A percentile compares a stretch with the other conserved stretches of the same genome.
These are phyloP conservation scores for Hymenoscyphus albidus DNA, from an alignment of 2,329 filamentous ascomycete species.

Conservation along the genomic window DNA sequence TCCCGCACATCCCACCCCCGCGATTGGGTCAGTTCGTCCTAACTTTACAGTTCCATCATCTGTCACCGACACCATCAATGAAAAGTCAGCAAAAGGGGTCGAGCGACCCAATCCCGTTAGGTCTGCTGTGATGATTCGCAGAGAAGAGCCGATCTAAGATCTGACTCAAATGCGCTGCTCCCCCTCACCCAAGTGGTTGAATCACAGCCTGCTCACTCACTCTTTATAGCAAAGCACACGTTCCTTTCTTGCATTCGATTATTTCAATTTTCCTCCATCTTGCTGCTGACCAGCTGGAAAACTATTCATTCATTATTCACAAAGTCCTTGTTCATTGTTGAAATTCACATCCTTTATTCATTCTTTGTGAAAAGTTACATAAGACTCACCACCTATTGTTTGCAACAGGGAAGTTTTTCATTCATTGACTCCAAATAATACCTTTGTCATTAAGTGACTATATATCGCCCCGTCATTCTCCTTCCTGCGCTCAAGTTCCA, in stretches of 20 bases:
- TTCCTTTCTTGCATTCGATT: neutral
- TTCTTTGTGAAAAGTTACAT: neutral
- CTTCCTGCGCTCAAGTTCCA: neutral
- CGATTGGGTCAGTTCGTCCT: neutral
- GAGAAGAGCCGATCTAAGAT: neutral
- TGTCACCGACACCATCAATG: neutral
- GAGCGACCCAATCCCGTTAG: neutral
- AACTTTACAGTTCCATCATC: neutral
- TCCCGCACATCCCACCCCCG: neutral
- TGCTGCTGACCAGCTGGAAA: neutral
- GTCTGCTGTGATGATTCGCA: neutral
- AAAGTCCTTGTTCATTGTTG: neutral
- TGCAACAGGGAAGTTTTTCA: neutral
- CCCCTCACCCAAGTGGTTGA: neutral
- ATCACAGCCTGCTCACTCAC: neutral
- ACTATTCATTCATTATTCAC: neutral
- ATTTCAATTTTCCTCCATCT: neutral
- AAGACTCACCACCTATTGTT: no score
- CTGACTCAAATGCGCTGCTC: conserved; percentile 1
- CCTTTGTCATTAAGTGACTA: neutral
- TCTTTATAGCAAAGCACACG: neutral
- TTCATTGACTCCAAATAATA: neutral
- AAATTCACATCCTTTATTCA: neutral
- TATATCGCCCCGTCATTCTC: neutral
- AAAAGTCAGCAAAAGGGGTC: neutral